Conservation (phyloP, 768 basidiomycete genomes). For the Xanthoconium stramineum region DNA sequence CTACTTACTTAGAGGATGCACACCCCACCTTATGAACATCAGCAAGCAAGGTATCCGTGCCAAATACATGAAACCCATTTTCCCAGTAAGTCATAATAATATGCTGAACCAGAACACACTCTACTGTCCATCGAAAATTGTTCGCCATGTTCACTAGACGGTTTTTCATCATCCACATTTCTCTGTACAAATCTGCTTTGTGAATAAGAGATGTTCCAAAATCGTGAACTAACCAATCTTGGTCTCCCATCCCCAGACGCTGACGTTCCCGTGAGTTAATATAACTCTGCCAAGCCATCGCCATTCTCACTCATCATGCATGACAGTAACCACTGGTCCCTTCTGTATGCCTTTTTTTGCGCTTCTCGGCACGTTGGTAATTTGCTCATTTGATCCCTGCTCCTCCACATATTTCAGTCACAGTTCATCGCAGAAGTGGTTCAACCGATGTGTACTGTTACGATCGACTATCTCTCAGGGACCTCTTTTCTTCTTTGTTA, state of each 20-base stretch:
- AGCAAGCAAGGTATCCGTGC: conserved; percentile 75
- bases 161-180: neutral
- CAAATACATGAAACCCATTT: conserved; percentile 77
- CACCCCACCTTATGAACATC: conserved; percentile 72
- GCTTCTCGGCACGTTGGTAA: neutral
- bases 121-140: neutral
- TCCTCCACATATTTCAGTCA: no score
- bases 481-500: no score
- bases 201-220: neutral
- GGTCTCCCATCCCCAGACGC: conserved; percentile 44
- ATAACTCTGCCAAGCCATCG: neutral
- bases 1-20: conserved; percentile 76
- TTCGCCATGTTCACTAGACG: neutral
- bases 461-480: no score
- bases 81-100: conserved; percentile 57
- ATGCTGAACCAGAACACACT: neutral
- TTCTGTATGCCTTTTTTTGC: conserved; percentile 57
- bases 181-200: neutral
- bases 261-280: conserved; percentile 78
- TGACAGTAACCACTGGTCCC: conserved; percentile 78
- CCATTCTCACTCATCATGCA: neutral
- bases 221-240: neutral
- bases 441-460: no score
- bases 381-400: neutral
- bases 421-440: no score